Evolutionary conservation across 768 basidiomycete species (phyloP).

Genomic region (Leccinum boreale): DNA sequence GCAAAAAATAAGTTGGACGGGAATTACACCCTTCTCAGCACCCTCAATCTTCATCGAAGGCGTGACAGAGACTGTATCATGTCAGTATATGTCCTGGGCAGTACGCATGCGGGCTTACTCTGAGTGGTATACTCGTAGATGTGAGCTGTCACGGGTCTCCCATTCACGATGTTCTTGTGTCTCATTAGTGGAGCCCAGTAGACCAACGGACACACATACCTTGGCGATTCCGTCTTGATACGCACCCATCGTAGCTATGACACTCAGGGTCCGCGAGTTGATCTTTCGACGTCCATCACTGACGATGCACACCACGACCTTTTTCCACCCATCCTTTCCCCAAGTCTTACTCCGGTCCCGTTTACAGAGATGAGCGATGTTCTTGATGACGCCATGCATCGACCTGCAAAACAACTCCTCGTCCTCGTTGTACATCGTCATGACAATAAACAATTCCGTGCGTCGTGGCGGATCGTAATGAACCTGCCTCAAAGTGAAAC

Average conservation of each 20-base stretch:
- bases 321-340: conserved; percentile 98
- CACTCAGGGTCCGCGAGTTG: conserved; percentile 76
- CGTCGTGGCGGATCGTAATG: conserved; percentile 87
- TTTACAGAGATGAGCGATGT: conserved; percentile 84
- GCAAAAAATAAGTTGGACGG: conserved; percentile 91
- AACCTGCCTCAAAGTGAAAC: conserved; percentile 87
- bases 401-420: conserved; percentile 88
- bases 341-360: conserved; percentile 88
- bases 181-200: conserved; percentile 2
- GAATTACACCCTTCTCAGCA: conserved; percentile 74
- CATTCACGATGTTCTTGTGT: conserved; percentile 67
- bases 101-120: conserved; percentile 38
- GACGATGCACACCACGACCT: conserved; percentile 92
- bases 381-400: conserved; percentile 96
- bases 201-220: conserved; percentile 35
- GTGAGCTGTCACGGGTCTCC: conserved; percentile 80
- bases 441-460: conserved; percentile 94
- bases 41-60: conserved; percentile 81
- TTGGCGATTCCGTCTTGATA: conserved; percentile 95
- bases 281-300: conserved; percentile 85
- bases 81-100: conserved; percentile 6
- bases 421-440: conserved; percentile 98
- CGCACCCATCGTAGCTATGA: conserved; percentile 89
- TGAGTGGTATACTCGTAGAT: conserved; percentile 95
- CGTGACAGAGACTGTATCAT: conserved; percentile 64